Evolutionary conservation across 106 monocot genomes (phyloP), one percentile per base, ranked within the genome.

Genomic region (Dendrobium chrysotoxum): DNA sequence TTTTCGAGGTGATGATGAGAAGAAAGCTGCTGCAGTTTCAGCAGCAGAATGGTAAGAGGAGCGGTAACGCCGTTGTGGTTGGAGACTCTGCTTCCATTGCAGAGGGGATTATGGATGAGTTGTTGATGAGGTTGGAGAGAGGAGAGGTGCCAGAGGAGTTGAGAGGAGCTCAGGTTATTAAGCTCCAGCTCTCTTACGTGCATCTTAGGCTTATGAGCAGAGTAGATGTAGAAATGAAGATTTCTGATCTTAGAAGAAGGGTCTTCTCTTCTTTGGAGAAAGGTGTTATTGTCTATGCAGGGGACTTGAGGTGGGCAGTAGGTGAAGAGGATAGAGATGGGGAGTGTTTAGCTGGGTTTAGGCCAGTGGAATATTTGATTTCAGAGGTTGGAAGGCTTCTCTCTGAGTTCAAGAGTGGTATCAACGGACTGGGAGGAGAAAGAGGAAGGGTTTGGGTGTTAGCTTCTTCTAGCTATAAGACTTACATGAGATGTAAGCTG

Each of bases 91-190:
- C 80, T 72, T 78, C 84, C 30, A 77, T 84, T 41, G 82, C 83
- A 7, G 94, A 92, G 66, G 88, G 86, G 23, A 79, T 98, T 15
- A 84, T 93, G 13, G 16, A 53, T 26, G 95, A 95, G 82, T 72
- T 98, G 12, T 80, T 86, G 75, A 58, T 84, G 12, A 91, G 68
- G 53, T 72, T 95, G 39, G 98, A 98, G 72, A 89, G 84, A 74
- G 91, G 94, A 21, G 92, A 90, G 18, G 92, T 90, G 76, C 91
- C 92, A 4, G 91, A 88, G 42, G 97, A 91, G 81, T 80, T 98
- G 42, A 89, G 86, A 71, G 78, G 79, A 9, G 83, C 81, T 18
- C 88, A 85, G 58, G 83, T 91, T 61, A 53, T 98, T n/a, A 92
- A 79, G 58, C 78, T 98, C 50, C 88, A 92, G 21, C 86, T 90